phyloP scores from a whole-genome alignment of 2,329 filamentous ascomycete genomes.

The Botrytis hyacinthi region DNA sequence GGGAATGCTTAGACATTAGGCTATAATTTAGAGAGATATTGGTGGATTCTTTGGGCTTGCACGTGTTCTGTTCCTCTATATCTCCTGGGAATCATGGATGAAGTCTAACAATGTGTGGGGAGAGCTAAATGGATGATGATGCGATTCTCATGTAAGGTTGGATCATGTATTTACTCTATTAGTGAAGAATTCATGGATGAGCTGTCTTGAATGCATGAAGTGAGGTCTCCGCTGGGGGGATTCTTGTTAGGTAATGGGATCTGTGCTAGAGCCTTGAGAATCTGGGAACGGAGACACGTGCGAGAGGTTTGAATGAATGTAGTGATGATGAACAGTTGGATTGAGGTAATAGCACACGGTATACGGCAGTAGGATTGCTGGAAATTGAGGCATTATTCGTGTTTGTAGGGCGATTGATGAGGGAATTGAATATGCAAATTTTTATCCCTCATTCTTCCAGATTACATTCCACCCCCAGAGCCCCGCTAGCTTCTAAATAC shows the following conservation, averaged over 20 bases:
- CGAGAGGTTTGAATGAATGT: background rate
- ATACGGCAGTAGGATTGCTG: background rate
- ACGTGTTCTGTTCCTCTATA: background rate
- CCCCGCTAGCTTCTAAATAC: slow-evolving; percentile 4
- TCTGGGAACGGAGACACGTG: background rate
- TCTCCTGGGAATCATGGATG: background rate
- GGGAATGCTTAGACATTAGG: background rate
- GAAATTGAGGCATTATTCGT: background rate
- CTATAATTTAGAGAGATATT: background rate
- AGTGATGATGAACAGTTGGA: background rate
- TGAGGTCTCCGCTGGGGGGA: background rate
- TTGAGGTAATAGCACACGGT: background rate
- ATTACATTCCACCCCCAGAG: background rate
- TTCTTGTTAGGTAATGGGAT: slow-evolving; percentile 9
- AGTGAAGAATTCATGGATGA: slow-evolving; percentile 5
- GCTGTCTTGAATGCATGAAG: slow-evolving; percentile 5
- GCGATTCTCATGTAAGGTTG: slow-evolving; percentile 7
- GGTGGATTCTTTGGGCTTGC: background rate
- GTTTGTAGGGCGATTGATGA: background rate
- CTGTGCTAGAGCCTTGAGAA: background rate
- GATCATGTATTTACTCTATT: background rate
- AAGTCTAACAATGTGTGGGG: slow-evolving; percentile 10
- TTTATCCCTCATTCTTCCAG: background rate
- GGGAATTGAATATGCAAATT: background rate
- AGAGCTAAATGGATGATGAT: slow-evolving; percentile 1